phyloP scores from a whole-genome alignment of 768 basidiomycete genomes.

The Hirschioporus abietinus region DNA sequence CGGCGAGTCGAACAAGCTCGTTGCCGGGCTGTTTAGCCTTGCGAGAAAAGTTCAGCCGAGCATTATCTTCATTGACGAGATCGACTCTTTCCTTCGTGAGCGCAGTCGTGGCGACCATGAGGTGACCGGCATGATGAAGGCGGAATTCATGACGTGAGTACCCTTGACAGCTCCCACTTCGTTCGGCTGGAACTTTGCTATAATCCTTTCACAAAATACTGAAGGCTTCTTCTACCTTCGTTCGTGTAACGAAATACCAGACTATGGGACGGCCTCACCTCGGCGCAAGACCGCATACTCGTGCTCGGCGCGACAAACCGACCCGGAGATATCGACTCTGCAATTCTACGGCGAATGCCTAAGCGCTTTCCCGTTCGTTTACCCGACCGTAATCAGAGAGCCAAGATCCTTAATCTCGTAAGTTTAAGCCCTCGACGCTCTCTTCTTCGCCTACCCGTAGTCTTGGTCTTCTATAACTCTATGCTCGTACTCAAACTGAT shows the following conservation, averaged over 20 bases:
- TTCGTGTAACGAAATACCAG: slow-evolving; percentile 31
- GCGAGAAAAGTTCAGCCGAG: slow-evolving; percentile 90
- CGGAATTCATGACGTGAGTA: slow-evolving; percentile 86
- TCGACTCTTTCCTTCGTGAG: slow-evolving; percentile 91
- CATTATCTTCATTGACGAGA: slow-evolving; percentile 99
- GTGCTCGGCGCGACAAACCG: slow-evolving; percentile 95
- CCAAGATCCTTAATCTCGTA: slow-evolving; percentile 80
- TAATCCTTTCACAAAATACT: background rate
- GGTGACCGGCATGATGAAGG: slow-evolving; percentile 98
- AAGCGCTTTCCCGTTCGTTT: slow-evolving; percentile 87
- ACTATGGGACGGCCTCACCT: slow-evolving; percentile 92
- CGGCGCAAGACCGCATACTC: slow-evolving; percentile 74
- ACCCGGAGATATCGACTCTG: slow-evolving; percentile 85
- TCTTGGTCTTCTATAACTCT: too few relatives aligned
- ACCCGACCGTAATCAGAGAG: slow-evolving; percentile 72
- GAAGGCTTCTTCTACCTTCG: background rate
- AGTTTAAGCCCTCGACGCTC: slow-evolving; percentile 14
- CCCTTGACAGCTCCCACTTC: background rate
- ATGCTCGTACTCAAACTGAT: background rate
- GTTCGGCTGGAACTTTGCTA: background rate
- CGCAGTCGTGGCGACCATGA: slow-evolving; percentile 89
- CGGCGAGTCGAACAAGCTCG: slow-evolving; percentile 91
- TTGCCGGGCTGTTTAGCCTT: slow-evolving; percentile 89
- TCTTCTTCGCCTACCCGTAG: background rate
- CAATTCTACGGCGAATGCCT: slow-evolving; percentile 94